These are phyloP conservation scores for Neofusicoccum sp. DNA, from an alignment of 2,329 filamentous ascomycete genomes.

Conservation along the genomic window DNA sequence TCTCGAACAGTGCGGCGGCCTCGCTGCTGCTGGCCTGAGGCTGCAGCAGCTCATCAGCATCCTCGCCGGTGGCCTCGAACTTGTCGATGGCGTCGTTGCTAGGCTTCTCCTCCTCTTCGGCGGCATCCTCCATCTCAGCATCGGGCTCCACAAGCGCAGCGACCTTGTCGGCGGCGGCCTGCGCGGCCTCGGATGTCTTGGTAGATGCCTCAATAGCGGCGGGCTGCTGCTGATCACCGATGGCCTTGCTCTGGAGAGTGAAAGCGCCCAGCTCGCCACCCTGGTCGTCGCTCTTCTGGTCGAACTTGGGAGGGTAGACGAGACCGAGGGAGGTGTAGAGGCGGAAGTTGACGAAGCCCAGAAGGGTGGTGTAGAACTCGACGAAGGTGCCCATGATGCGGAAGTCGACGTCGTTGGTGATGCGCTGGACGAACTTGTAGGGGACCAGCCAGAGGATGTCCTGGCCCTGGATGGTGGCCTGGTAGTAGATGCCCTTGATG, in stretches of 20 bases:
- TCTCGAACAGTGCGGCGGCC: slow-evolving; percentile 75
- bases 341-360: slow-evolving; percentile 94
- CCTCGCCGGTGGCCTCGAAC: slow-evolving; percentile 79
- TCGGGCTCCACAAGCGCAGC: slow-evolving; percentile 30
- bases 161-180: slow-evolving; percentile 50
- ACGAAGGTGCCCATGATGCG: slow-evolving; percentile 99
- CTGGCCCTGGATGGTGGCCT: slow-evolving; percentile 94
- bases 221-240: slow-evolving; percentile 32
- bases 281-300: slow-evolving; percentile 79
- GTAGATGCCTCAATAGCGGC: slow-evolving; percentile 23
- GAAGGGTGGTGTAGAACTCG: slow-evolving; percentile 95
- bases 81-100: slow-evolving; percentile 68
- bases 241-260: slow-evolving; percentile 74
- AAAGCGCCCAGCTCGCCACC: slow-evolving; percentile 90
- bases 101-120: slow-evolving; percentile 29
- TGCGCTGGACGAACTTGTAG: slow-evolving; percentile 95
- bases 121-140: slow-evolving; percentile 36
- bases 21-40: slow-evolving; percentile 66
- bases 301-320: slow-evolving; percentile 95
- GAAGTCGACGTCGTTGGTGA: slow-evolving; percentile 94
- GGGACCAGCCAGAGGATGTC: slow-evolving; percentile 96
- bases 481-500: slow-evolving; percentile 99
- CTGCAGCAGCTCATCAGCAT: slow-evolving; percentile 83
- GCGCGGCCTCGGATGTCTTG: slow-evolving; percentile 42
- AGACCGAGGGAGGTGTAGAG: slow-evolving; percentile 88